Evolutionary conservation across 495 filamentous ascomycete genomes (phyloP).

Genomic region (Amphirosellinia nigrospora): DNA sequence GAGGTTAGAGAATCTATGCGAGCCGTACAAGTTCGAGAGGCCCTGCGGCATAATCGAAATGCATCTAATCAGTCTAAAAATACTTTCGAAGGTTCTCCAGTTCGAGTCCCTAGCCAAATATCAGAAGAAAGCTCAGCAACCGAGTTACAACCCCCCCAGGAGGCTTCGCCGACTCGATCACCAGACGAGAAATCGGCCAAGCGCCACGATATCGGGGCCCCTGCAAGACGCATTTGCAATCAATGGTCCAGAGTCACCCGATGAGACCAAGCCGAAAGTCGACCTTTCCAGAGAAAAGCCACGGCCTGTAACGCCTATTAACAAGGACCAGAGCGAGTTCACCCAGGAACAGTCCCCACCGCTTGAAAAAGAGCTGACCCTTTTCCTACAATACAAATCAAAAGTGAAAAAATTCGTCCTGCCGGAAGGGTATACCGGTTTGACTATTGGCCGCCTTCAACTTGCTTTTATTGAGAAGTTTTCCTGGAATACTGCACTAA

Average conservation of each 20-base stretch:
- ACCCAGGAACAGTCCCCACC: slow-evolving; percentile 71
- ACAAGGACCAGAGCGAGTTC: slow-evolving; percentile 46
- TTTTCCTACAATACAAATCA: slow-evolving; percentile 97
- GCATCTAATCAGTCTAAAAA: slow-evolving; percentile 48
- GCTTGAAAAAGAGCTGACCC: slow-evolving; percentile 83
- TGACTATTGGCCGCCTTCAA: slow-evolving; percentile 86
- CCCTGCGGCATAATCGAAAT: slow-evolving; percentile 66
- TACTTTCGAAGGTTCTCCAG: slow-evolving; percentile 62
- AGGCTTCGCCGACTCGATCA: slow-evolving; percentile 60
- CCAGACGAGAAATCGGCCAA: slow-evolving; percentile 65
- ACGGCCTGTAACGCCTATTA: slow-evolving; percentile 45
- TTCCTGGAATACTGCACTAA: slow-evolving; percentile 94
- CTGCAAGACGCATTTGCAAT: slow-evolving; percentile 46
- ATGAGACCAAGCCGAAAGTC: slow-evolving; percentile 37
- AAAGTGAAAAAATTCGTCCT: slow-evolving; percentile 97
- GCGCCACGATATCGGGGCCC: slow-evolving; percentile 59
- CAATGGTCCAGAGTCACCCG: slow-evolving; percentile 37
- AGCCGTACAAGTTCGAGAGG: slow-evolving; percentile 82
- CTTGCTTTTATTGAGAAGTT: slow-evolving; percentile 99
- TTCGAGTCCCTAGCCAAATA: slow-evolving; percentile 66
- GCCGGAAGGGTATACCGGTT: slow-evolving; percentile 76
- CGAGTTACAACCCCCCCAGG: slow-evolving; percentile 46
- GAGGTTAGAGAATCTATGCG: slow-evolving; percentile 92
- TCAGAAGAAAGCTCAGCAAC: slow-evolving; percentile 63
- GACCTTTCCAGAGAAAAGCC: slow-evolving; percentile 30